A percentile compares a stretch with the other conserved stretches of the same genome.
These are phyloP conservation scores for Paxillus rubicundulus DNA, from an alignment of 768 basidiomycete genomes.

Conservation along the genomic window DNA sequence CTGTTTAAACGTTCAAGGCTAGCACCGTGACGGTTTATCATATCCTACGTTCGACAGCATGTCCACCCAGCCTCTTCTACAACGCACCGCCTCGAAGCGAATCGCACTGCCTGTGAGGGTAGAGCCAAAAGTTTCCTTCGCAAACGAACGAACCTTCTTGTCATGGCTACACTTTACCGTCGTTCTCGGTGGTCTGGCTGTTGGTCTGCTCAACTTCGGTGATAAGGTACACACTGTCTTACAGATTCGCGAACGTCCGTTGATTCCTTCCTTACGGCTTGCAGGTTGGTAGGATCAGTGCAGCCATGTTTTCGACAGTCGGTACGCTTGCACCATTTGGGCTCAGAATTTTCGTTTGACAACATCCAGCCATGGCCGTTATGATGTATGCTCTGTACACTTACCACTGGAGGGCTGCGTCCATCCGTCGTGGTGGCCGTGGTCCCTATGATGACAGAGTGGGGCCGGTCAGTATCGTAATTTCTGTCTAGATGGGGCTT, in stretches of 20 bases:
- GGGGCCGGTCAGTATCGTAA: constrained; percentile 72
- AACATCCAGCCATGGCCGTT: constrained; percentile 78
- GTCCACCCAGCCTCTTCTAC: constrained; percentile 97
- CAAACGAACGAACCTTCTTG: constrained; percentile 93
- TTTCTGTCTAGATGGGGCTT: constrained; percentile 1
- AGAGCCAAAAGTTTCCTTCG: constrained; percentile 93
- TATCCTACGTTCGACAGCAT: constrained; percentile 39
- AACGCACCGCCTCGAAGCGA: constrained; percentile 89
- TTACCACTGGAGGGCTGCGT: constrained; percentile 94
- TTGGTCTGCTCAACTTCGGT: constrained; percentile 96
- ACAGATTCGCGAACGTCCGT: not conserved
- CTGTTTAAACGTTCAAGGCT: too few relatives aligned
- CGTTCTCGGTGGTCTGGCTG: constrained; percentile 93
- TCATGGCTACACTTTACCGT: constrained; percentile 99
- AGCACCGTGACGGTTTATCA: not conserved
- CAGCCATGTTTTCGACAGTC: constrained; percentile 93
- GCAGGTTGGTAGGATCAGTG: constrained; percentile 92
- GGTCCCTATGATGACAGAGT: constrained; percentile 96
- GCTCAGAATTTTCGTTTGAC: constrained; percentile 9
- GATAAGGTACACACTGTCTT: constrained; percentile 61
- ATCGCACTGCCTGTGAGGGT: constrained; percentile 95
- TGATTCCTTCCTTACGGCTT: not conserved
- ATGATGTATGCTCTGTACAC: constrained; percentile 96
- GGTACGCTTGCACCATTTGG: constrained; percentile 48
- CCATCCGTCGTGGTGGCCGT: constrained; percentile 86